Base-by-base conservation (phyloP, 352 stramenopile species). In the Proteromonas lacertae region DNA sequence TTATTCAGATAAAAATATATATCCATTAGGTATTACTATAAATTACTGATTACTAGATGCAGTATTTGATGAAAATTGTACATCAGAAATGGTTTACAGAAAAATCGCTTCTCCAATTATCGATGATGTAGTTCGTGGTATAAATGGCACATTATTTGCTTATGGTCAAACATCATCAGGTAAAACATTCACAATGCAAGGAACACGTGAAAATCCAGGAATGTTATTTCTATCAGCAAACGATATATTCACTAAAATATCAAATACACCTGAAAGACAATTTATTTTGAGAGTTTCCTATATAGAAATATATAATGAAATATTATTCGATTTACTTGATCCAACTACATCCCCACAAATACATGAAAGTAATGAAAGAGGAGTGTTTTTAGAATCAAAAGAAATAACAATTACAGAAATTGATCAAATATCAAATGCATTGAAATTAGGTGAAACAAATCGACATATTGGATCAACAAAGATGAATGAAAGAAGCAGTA, bases 151-250 rank as follows among this genome's bases (percentile, higher is more conserved):
- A 17, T 82, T 72, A 41, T 74, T 72, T 42, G 64, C n/a, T n/a
- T n/a, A n/a, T n/a, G 79, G n/a, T n/a, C n/a, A n/a, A n/a, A n/a
- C n/a, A n/a, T n/a, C n/a, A n/a, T n/a, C n/a, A n/a, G n/a, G n/a
- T 21, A 93, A 93, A 53, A 93, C 81, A 17, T 87, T 65, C 48
- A 93, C 81, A 1, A 95, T 95, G 81, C 69, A 90, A 43, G 81
- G 81, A 29, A 56, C 38, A 14, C 7, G 22, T 1, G 34, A 6
- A n/a, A 53, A 51, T 16, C 32, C 46, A 4, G 71, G 64, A 8
- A 62, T 80, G 16, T 43, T 93, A 8, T 74, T 90, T 42, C 59
- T 92, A 47, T 77, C 79, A 2, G 68, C 82, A 0, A 62, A 60
- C 19, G 77, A 93, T 47, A 87, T 95, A 35, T 93, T 93, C 48